Evolutionary conservation across 202 grass and related monocot species (phyloP), one percentile per base, ranked within the genome.

Genomic region (Panicum virgatum): DNA sequence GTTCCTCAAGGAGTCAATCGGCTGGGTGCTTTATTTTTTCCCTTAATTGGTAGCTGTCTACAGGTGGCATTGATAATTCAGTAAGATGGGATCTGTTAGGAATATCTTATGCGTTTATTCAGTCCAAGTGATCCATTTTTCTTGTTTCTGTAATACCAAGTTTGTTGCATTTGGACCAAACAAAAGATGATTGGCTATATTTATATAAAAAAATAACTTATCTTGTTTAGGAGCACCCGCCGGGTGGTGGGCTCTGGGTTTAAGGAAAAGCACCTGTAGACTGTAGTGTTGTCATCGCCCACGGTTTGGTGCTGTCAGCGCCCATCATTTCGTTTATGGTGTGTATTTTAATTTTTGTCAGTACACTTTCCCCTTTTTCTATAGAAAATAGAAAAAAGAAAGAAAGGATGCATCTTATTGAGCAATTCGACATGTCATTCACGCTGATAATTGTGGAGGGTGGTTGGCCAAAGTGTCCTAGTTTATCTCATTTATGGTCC

Each of bases 391-490:
- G 3, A 32, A 6, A 30, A 34, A 32, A 18, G 5, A 32, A 32
- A 32, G 14, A 14, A 0, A 20, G 68, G n/a, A n/a, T 50, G 18
- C 5, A 4, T 39, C 61, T 14, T 7, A 81, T 42, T 22, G 11
- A 29, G 20, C 59, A 65, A 60, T 77, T 66, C 5, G 48, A 50
- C 18, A 30, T 47, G 22, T 37, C 72, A 79, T 79, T 73, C 18
- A 15, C 57, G 22, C 18, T 57, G 18, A 81, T 66, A 78, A 82
- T 62, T 73, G 67, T 78, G 36, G 32, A 39, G 68, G 72, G 73
- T 82, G 19, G 60, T 82, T 82, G 73, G 50, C 56, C 13, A 61
- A 59, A 72, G n/a, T 72, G 66, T 48, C 56, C 27, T 77, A 34
- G 27, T 69, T 44, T 80, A 73, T 43, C 61, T 75, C 53, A 44